These are phyloP conservation scores for Hirsutella thompsonii DNA, from an alignment of 2,329 filamentous ascomycete species.

Conservation along the genomic window DNA sequence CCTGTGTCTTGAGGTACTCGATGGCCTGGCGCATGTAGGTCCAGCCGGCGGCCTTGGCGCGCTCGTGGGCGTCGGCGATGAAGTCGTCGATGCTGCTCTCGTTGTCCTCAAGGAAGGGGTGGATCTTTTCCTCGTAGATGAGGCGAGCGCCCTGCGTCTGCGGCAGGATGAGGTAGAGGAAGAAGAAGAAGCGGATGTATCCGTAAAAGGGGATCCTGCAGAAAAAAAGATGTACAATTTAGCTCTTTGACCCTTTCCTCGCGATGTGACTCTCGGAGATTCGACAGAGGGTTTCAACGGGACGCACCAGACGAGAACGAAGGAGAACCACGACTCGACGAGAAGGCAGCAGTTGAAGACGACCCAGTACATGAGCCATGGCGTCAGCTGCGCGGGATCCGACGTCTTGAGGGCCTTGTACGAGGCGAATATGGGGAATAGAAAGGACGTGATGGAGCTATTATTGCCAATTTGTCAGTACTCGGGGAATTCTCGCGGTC, in stretches of 20 bases:
- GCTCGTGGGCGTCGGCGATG: conserved; percentile 70
- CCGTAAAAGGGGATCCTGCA: conserved; percentile 80
- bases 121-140: conserved; percentile 73
- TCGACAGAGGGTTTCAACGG: background rate
- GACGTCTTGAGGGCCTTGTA: conserved; percentile 95
- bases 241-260: no score
- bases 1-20: conserved; percentile 58
- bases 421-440: conserved; percentile 92
- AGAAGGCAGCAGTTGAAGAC: conserved; percentile 72
- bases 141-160: conserved; percentile 87
- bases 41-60: conserved; percentile 63
- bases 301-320: conserved; percentile 66
- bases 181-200: conserved; percentile 74
- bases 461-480: conserved; percentile 1
- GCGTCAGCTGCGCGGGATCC: conserved; percentile 76
- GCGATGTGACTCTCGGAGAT: no score
- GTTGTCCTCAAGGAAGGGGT: conserved; percentile 80
- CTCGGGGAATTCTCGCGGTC: no score
- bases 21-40: conserved; percentile 60
- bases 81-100: conserved; percentile 83
- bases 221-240: no score
- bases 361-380: conserved; percentile 99
- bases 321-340: conserved; percentile 76
- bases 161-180: conserved; percentile 92
- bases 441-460: conserved; percentile 76